Conservation (phyloP, 805 yeast species). For the Saturnispora mendoncae region DNA sequence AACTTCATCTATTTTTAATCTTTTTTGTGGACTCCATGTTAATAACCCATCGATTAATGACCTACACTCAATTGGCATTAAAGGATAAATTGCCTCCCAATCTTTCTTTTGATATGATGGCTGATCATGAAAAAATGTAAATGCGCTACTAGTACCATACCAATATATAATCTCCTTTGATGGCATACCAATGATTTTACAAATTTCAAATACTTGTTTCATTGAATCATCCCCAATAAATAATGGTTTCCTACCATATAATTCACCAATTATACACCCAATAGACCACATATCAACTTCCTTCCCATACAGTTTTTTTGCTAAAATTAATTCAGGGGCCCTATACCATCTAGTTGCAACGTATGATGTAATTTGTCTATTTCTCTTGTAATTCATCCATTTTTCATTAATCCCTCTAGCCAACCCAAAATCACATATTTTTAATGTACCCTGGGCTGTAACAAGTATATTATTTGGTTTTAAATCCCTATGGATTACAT, state of each 20-base stretch:
- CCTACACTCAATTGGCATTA: conserved; percentile 37
- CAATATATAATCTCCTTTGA: conserved; percentile 33
- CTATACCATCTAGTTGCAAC: conserved; percentile 96
- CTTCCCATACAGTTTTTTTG: conserved; percentile 50
- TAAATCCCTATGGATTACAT: conserved; percentile 84
- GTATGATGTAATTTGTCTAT: conserved; percentile 53
- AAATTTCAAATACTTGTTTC: conserved; percentile 63
- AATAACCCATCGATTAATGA: conserved; percentile 47
- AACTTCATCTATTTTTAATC: conserved; percentile 50
- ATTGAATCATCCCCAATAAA: conserved; percentile 67
- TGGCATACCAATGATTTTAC: conserved; percentile 68
- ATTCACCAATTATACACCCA: conserved; percentile 84
- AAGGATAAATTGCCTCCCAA: conserved; percentile 54
- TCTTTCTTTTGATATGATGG: conserved; percentile 33
- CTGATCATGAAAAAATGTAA: conserved; percentile 38
- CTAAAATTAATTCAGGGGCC: conserved; percentile 80
- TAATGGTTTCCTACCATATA: conserved; percentile 70
- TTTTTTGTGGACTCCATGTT: conserved; percentile 51
- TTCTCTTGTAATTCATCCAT: conserved; percentile 17
- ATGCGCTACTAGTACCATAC: conserved; percentile 40
- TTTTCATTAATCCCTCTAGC: conserved; percentile 60
- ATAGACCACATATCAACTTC: conserved; percentile 88
- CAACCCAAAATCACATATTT: conserved; percentile 89
- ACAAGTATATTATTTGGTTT: conserved; percentile 87
- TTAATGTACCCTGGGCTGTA: conserved; percentile 61